These are phyloP conservation scores for Podaxis sp. DNA, from an alignment of 768 basidiomycete genomes.

Conservation along the genomic window DNA sequence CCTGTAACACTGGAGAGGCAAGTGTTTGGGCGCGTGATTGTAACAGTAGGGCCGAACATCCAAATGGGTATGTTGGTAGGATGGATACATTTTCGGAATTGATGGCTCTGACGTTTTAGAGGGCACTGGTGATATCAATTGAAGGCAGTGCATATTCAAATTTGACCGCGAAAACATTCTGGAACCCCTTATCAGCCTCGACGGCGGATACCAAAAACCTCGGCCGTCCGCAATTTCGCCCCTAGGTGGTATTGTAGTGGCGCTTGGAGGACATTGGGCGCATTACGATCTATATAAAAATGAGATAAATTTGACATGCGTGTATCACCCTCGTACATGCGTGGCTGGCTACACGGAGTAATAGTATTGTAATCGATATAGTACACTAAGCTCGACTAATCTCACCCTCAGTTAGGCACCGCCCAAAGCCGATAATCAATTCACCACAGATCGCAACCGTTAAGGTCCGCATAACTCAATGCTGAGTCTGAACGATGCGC, in stretches of 20 bases:
- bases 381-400: not conserved
- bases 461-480: not conserved
- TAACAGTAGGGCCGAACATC: not conserved
- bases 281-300: not conserved
- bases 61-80: not conserved
- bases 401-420: not conserved
- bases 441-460: not conserved
- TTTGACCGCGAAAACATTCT: not conserved
- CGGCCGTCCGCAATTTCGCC: not conserved
- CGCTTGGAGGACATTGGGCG: not conserved
- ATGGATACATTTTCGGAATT: not conserved
- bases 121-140: not conserved
- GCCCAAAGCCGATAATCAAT: too few species aligned
- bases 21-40: not conserved
- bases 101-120: not conserved
- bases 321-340: not conserved
- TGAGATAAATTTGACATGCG: not conserved
- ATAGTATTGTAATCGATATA: not conserved
- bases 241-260: not conserved
- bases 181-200: not conserved
- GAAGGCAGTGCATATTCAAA: not conserved
- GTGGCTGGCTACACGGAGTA: conserved; percentile 1
- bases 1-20: not conserved
- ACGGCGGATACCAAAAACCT: not conserved
- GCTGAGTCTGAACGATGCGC: not conserved